These are phyloP conservation scores for Peltaster fructicola DNA, from an alignment of 2,329 filamentous ascomycete species.

Conservation along the genomic window DNA sequence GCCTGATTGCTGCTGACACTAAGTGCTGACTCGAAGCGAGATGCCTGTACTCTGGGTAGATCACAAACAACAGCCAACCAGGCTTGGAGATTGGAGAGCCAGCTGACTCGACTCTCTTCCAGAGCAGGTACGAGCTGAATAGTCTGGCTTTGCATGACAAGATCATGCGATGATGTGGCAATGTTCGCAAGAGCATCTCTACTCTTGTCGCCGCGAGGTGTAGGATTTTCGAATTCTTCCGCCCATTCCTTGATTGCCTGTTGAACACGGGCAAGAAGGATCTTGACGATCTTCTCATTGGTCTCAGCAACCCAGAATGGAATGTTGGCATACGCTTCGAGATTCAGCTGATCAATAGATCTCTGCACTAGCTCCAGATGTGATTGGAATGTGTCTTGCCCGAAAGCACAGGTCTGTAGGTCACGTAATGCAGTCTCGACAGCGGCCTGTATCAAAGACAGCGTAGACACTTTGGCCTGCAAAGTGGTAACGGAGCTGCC, in stretches of 20 bases:
- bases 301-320: conserved; percentile 75
- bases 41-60: conserved; percentile 83
- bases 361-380: conserved; percentile 75
- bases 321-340: conserved; percentile 91
- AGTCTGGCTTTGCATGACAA: conserved; percentile 95
- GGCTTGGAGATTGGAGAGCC: conserved; percentile 80
- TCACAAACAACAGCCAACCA: conserved; percentile 92
- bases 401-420: conserved; percentile 70
- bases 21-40: conserved; percentile 78
- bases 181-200: conserved; percentile 42
- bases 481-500: conserved; percentile 72
- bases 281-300: conserved; percentile 69
- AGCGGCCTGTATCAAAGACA: conserved; percentile 63
- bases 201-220: conserved; percentile 12
- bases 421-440: conserved; percentile 69
- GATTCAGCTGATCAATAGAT: conserved; percentile 85
- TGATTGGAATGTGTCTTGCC: conserved; percentile 57
- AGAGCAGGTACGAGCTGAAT: conserved; percentile 91
- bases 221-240: conserved; percentile 49
- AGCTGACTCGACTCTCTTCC: conserved; percentile 78
- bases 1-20: conserved; percentile 38
- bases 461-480: conserved; percentile 67
- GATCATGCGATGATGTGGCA: conserved; percentile 65
- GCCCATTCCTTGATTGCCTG: conserved; percentile 79
- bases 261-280: conserved; percentile 65